Percentiles rank a stretch among this genome's conserved stretches.
phyloP scores from a whole-genome alignment of 2,329 filamentous ascomycete species.

The Colletotrichum higginsianum region DNA sequence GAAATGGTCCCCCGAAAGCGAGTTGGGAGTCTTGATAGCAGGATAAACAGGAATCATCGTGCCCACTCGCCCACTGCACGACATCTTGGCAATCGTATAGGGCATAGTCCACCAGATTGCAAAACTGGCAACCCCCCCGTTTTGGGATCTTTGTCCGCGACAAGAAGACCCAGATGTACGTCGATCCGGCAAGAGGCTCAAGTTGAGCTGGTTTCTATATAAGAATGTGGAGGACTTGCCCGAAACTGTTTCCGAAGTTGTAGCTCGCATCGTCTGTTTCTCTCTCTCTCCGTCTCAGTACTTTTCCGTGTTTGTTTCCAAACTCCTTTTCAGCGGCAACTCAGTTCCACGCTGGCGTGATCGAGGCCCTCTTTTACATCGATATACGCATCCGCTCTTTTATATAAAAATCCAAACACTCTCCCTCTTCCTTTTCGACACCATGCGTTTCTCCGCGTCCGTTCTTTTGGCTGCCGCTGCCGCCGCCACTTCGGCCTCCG shows the following conservation, averaged over 20 bases:
- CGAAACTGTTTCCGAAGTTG: background rate
- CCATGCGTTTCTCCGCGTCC: constrained; percentile 55
- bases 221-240: background rate
- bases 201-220: background rate
- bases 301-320: background rate
- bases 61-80: constrained; percentile 14
- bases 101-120: constrained; percentile 1
- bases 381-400: constrained; percentile 29
- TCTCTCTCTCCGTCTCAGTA: background rate
- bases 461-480: constrained; percentile 33
- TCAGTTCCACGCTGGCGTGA: constrained; percentile 22
- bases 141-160: background rate
- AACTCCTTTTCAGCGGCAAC: constrained; percentile 14
- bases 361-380: constrained; percentile 21
- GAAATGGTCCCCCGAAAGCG: background rate
- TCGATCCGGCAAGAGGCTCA: background rate
- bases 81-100: constrained; percentile 18
- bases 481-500: constrained; percentile 44
- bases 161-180: background rate
- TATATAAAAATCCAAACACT: background rate
- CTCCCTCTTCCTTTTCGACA: constrained; percentile 1
- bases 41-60: background rate
- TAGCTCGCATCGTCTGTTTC: background rate
- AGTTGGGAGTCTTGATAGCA: background rate
- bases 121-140: background rate